Evolutionary conservation across 2,329 filamentous ascomycete genomes (phyloP), one percentile per base, ranked within the genome.

Genomic region (Amylocarpus encephaloides): DNA sequence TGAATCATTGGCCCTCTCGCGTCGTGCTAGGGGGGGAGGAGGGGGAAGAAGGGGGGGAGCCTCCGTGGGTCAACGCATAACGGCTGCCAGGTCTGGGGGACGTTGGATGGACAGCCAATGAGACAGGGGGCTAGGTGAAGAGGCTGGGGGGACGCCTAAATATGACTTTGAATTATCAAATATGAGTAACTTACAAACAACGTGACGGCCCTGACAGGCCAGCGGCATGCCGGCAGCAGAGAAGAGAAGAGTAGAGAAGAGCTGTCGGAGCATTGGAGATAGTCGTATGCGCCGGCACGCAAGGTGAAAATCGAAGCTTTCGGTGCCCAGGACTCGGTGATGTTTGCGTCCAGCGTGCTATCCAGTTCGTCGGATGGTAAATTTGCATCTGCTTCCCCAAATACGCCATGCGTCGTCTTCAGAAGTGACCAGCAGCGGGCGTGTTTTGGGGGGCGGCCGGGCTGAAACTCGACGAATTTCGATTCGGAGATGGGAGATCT

Each of bases 11-110:
- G 60, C 43, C 41, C 46, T 55, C 18, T n/a, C n/a, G n/a, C n/a
- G n/a, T n/a, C n/a, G n/a, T n/a, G n/a, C n/a, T n/a, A n/a, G n/a
- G n/a, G n/a, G n/a, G n/a, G n/a, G 36, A 11, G 29, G 44, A 52
- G 40, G 46, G 53, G 46, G 51, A 57, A 47, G 57, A 48, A 54
- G 45, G 52, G 53, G 51, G 52, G 48, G 52, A 50, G 43, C 16
- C 50, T 45, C 57, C 56, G 56, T 57, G 60, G 60, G 56, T 57
- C 51, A 54, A 59, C 52, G 59, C 60, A 63, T 54, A 57, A 55
- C 61, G 60, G 61, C 61, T 62, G 55, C 58, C 54, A 59, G 50
- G 54, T 56, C 55, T 52, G 48, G 55, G 46, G 39, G 46, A 46
- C 19, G 39, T 38, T 43, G 35, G 45, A 35, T 38, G 48, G 40